Evolutionary conservation across 192 early-diverging fungal species (phyloP), one percentile per base, ranked within the genome.

Genomic region (Linnemannia hyalina): DNA sequence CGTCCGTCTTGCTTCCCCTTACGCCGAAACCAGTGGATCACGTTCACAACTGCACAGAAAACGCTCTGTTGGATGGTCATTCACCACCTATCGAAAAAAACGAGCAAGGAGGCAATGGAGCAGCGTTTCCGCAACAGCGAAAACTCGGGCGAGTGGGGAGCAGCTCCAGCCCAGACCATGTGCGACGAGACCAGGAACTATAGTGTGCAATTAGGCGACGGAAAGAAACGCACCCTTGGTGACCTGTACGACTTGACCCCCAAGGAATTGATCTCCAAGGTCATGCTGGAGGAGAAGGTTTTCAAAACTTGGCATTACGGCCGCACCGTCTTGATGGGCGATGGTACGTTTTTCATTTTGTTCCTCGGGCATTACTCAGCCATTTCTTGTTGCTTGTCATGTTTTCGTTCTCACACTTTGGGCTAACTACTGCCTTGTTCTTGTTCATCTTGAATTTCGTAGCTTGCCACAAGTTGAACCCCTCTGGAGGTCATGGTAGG

Each of bases 131-230:
- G 49, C 5, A 52, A 52, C 20, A 52, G 49, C 18, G 49, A 52
- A 10, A 73, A 75, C 73, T 47, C 80, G 15, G 80, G 44, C n/a
- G 79, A 74, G 29, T 81, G 80, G 80, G 80, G 73, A 23, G 63
- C 72, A n/a, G 63, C 36, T 2, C n/a, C 60, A 23, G 80, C 68
- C 7, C 26, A 77, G 44, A 13, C 32, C 3, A 68, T 68, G 46
- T 47, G 55, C 23, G 42, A 77, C 32, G 65, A 77, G 20, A 55
- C 68, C 63, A 68, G 32, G 42, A 26, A 68, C 36, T 70, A 42
- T 40, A 22, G 36, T 9, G 35, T 70, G 7, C 36, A 26, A 13
- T 41, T 68, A 3, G 35, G 23, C 49, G 42, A 49, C 13, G 23
- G 44, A n/a, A 44, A 49, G 49, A 77, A 52, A 3, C 49, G 49